These are phyloP conservation scores for Crinitomyces ghanaensis DNA, from an alignment of 805 yeast species.

Conservation along the genomic window DNA sequence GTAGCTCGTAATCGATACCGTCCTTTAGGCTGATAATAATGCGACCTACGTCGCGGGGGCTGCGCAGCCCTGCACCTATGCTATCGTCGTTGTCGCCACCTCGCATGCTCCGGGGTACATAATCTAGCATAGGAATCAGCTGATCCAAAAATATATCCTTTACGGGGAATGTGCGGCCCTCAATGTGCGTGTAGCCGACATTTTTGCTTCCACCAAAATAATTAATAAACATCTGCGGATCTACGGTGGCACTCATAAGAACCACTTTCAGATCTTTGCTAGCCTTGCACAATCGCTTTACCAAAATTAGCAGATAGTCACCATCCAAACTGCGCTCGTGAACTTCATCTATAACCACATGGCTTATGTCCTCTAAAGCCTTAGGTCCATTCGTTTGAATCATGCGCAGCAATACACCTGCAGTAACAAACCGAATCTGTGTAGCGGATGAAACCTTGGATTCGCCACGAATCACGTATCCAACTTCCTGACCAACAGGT, in stretches of 20 bases:
- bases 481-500: constrained; percentile 63
- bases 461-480: constrained; percentile 86
- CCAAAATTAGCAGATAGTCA: constrained; percentile 68
- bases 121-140: constrained; percentile 46
- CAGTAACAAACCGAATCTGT: constrained; percentile 76
- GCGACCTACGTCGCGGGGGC: constrained; percentile 19
- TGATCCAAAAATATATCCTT: constrained; percentile 62
- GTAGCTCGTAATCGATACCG: constrained; percentile 59
- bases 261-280: constrained; percentile 48
- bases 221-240: constrained; percentile 49
- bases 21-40: constrained; percentile 21
- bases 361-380: constrained; percentile 36
- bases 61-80: too few species aligned
- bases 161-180: constrained; percentile 91
- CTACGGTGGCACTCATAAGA: constrained; percentile 92
- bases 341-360: constrained; percentile 87
- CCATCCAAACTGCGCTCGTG: constrained; percentile 91
- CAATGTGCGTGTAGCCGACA: constrained; percentile 65
- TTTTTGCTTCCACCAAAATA: constrained; percentile 44
- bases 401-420: constrained; percentile 84
- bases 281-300: constrained; percentile 46
- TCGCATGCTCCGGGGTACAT: constrained; percentile 24
- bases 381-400: constrained; percentile 44
- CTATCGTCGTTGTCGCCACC: constrained; percentile 15
- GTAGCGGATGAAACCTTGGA: constrained; percentile 51